These are phyloP conservation scores for Calonectria multiphialidica DNA, from an alignment of 2,329 filamentous ascomycete species.

Conservation along the genomic window DNA sequence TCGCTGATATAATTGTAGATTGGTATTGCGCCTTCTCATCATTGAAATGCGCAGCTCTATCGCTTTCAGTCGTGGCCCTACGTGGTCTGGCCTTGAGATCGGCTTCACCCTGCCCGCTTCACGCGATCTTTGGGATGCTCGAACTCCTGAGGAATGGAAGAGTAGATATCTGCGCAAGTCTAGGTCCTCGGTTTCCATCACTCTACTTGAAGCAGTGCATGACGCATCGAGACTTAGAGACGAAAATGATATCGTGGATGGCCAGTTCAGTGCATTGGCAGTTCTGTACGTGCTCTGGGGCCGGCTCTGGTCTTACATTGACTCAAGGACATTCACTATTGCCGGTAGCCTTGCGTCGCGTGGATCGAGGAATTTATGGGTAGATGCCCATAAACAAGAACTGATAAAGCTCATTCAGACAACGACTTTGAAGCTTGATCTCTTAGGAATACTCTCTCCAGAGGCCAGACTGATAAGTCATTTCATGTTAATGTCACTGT, in stretches of 20 bases:
- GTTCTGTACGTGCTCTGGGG: background rate
- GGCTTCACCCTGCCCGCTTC: background rate
- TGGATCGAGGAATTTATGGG: background rate
- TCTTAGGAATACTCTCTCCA: background rate
- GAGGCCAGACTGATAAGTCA: background rate
- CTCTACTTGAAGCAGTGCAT: background rate
- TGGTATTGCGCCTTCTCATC: background rate
- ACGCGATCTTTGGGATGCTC: background rate
- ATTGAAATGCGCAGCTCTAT: background rate
- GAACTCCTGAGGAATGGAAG: background rate
- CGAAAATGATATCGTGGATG: background rate
- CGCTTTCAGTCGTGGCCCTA: background rate
- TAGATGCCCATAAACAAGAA: background rate
- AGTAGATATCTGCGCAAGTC: background rate
- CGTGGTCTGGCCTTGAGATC: background rate
- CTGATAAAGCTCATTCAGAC: background rate
- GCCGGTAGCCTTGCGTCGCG: background rate
- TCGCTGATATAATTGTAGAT: background rate
- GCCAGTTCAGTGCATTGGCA: background rate
- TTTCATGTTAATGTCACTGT: background rate
- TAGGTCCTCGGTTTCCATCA: background rate
- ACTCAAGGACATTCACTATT: background rate
- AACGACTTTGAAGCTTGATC: background rate
- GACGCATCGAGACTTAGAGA: background rate
- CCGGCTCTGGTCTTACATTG: background rate